A percentile compares a stretch with the other conserved stretches of the same genome.
These are phyloP conservation scores for Paraglomus brasilianum DNA, from an alignment of 192 early-diverging fungal species.

Conservation along the genomic window DNA sequence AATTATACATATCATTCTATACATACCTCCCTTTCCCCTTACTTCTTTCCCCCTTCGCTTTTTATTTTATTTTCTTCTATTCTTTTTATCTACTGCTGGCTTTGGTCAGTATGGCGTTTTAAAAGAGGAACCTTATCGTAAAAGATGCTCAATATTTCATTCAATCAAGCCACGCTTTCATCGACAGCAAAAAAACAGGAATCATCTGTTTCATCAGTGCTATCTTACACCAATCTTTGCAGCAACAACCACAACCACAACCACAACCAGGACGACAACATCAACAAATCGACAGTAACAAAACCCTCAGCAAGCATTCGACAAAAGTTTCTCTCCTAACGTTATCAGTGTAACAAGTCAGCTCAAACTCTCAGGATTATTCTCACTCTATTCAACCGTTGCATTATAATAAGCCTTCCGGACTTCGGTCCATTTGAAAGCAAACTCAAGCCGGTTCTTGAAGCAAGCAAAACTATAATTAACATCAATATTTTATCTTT, in stretches of 20 bases:
- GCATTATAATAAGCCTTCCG: not conserved
- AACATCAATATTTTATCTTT: not conserved
- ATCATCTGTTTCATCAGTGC: slow-evolving; percentile 14
- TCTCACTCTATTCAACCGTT: no score
- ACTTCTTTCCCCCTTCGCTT: slow-evolving; percentile 10
- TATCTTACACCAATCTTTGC: no score
- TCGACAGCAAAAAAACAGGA: slow-evolving; percentile 10
- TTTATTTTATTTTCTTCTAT: slow-evolving; percentile 14
- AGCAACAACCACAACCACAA: no score
- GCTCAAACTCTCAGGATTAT: no score
- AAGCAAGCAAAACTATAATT: slow-evolving; percentile 16
- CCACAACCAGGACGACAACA: no score
- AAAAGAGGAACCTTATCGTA: slow-evolving; percentile 15
- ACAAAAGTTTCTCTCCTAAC: no score
- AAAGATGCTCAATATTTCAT: slow-evolving; percentile 31
- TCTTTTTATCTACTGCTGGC: slow-evolving; percentile 8
- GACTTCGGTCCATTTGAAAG: slow-evolving; percentile 2
- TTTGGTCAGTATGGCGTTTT: slow-evolving; percentile 31
- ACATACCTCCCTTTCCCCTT: slow-evolving; percentile 1
- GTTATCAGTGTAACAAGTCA: no score
- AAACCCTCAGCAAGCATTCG: no score
- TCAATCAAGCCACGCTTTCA: slow-evolving; percentile 15
- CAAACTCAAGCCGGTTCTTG: slow-evolving; percentile 33
- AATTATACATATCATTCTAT: slow-evolving; percentile 23
- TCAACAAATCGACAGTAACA: no score